Conservation (phyloP, 108 stramenopile genomes). For the Cyclotella sp. region DNA sequence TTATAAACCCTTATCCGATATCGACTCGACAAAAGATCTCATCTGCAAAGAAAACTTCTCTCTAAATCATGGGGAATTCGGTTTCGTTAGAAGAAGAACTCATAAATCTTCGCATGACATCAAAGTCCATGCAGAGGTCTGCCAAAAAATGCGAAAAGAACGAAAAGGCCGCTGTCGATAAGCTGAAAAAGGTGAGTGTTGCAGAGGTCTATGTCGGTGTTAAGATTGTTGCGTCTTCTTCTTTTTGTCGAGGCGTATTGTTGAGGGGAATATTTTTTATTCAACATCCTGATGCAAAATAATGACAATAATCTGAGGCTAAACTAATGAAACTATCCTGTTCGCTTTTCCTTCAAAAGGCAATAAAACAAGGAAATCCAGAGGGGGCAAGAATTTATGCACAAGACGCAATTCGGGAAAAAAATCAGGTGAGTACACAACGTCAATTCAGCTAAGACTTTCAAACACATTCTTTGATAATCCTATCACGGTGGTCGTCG, state of each 20-base stretch:
- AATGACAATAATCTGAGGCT: neutral
- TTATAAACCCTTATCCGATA: too few relatives aligned
- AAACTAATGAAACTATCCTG: neutral
- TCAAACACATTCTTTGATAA: neutral
- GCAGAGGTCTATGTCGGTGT: too few relatives aligned
- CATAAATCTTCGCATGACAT: conserved; percentile 93
- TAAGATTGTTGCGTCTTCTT: neutral
- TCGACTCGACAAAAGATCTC: too few relatives aligned
- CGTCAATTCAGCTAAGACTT: too few relatives aligned
- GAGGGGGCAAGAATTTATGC: conserved; percentile 98
- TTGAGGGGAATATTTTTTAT: neutral
- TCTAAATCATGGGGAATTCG: conserved; percentile 73
- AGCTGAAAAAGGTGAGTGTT: conserved; percentile 88
- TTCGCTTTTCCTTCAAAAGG: conserved; percentile 47
- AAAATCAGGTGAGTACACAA: conserved; percentile 84
- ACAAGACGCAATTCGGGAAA: conserved; percentile 98
- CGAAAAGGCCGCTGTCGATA: conserved; percentile 86
- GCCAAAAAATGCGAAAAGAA: conserved; percentile 97
- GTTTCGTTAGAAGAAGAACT: conserved; percentile 92
- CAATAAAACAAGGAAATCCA: conserved; percentile 89
- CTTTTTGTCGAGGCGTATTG: neutral
- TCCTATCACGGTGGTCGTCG: neutral
- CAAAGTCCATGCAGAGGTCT: conserved; percentile 95
- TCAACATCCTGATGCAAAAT: neutral
- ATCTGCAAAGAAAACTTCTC: too few relatives aligned